A percentile compares a stretch with the other conserved stretches of the same genome.
These are phyloP conservation scores for Syzygium malaccense DNA, from an alignment of 441 rosid genomes.

Conservation along the genomic window DNA sequence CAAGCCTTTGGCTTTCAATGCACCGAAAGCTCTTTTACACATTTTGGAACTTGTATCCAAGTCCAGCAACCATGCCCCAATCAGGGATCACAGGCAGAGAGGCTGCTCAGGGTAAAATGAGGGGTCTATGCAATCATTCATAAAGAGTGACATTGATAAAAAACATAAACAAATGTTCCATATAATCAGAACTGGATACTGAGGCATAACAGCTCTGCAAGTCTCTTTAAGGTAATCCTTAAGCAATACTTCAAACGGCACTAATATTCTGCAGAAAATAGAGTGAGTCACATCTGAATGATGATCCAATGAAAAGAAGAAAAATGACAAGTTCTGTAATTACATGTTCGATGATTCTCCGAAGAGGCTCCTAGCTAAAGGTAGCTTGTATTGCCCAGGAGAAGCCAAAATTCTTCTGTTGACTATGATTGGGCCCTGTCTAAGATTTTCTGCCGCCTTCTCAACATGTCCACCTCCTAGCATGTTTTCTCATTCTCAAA, in stretches of 20 bases:
- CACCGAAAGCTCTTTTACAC: neutral
- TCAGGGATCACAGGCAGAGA: neutral
- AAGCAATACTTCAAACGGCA: constrained; percentile 59
- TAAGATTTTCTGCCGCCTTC: constrained; percentile 89
- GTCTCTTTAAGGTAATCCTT: constrained; percentile 79
- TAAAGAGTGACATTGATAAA: neutral
- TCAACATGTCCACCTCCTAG: constrained; percentile 80
- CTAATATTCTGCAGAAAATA: constrained; percentile 69
- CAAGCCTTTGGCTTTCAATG: neutral
- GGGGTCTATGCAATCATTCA: neutral
- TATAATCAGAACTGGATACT: constrained; percentile 47
- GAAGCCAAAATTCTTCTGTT: too few species aligned
- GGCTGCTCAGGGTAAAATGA: neutral
- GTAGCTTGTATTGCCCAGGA: too few species aligned
- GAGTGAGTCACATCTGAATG: neutral
- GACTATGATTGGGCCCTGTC: constrained; percentile 9
- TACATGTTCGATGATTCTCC: constrained; percentile 79
- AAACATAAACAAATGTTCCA: neutral
- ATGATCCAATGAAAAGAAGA: neutral
- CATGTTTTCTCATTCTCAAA: constrained; percentile 80
- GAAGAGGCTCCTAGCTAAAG: too few species aligned
- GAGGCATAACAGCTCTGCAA: constrained; percentile 79
- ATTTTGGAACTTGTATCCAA: too few species aligned
- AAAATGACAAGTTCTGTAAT: neutral
- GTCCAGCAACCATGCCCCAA: neutral